Evolutionary conservation across 495 filamentous ascomycete genomes (phyloP).

Genomic region (Tuber magnatum): DNA sequence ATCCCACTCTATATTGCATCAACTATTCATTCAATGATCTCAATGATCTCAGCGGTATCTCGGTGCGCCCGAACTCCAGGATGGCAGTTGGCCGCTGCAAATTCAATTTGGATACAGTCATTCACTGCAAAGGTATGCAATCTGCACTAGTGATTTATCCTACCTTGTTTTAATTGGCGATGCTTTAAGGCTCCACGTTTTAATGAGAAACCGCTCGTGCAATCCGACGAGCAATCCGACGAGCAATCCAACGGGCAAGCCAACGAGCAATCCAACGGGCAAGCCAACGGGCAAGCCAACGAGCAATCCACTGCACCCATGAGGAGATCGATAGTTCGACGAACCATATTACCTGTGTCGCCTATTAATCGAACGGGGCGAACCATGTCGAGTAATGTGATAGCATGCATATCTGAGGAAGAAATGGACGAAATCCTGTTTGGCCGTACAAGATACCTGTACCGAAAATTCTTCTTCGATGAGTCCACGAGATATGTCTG

Average conservation of each 20-base stretch:
- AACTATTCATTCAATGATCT: no score
- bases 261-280: no score
- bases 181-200: not conserved
- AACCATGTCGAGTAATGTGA: not conserved
- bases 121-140: not conserved
- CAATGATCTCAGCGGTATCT: not conserved
- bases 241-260: not conserved
- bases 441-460: not conserved
- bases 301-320: no score
- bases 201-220: not conserved
- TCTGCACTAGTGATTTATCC: not conserved
- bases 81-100: not conserved
- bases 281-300: no score
- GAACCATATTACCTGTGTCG: no score
- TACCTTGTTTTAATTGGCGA: not conserved
- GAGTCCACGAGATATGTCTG: not conserved
- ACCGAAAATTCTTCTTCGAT: slow-evolving; percentile 2
- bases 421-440: not conserved
- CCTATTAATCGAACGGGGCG: no score
- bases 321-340: no score
- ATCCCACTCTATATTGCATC: not conserved
- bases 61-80: not conserved
- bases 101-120: not conserved
- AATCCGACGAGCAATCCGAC: not conserved
- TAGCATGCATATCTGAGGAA: not conserved